Percentiles rank a stretch among this genome's conserved stretches.
Evolutionary conservation across 2,329 filamentous ascomycete genomes (phyloP).

Genomic region (Diaporthe sp.): DNA sequence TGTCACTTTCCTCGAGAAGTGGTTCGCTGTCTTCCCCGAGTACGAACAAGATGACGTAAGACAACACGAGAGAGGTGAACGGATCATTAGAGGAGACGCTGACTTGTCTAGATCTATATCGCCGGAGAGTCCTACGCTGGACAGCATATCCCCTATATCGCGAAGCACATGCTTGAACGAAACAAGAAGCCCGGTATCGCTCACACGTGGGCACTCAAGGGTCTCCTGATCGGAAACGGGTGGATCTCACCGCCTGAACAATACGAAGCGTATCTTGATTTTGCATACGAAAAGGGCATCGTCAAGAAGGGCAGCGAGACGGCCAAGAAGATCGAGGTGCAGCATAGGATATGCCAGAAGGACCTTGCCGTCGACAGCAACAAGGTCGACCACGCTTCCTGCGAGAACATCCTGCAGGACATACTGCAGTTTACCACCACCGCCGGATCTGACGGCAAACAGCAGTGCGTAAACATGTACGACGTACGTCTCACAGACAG

Average conservation of each 20-base stretch:
- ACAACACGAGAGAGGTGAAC: conserved; percentile 36
- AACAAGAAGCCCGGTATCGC: conserved; percentile 72
- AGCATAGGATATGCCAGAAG: conserved; percentile 76
- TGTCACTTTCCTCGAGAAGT: conserved; percentile 88
- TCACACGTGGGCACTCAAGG: conserved; percentile 80
- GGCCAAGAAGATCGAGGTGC: conserved; percentile 73
- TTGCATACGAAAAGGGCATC: conserved; percentile 80
- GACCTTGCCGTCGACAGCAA: conserved; percentile 63
- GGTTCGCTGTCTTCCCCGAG: conserved; percentile 89
- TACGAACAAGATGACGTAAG: conserved; percentile 92
- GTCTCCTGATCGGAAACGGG: conserved; percentile 93
- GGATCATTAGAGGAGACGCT: background rate
- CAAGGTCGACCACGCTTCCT: conserved; percentile 74
- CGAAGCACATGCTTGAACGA: conserved; percentile 87
- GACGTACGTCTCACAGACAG: conserved; percentile 87
- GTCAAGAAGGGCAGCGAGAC: conserved; percentile 73
- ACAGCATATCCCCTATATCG: conserved; percentile 97
- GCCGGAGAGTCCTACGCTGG: conserved; percentile 97
- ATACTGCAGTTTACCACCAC: conserved; percentile 75
- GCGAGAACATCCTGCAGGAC: conserved; percentile 80
- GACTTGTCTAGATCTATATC: conserved; percentile 79
- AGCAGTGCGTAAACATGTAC: conserved; percentile 92
- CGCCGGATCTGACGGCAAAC: conserved; percentile 56
- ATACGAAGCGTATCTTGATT: conserved; percentile 87
- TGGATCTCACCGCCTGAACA: conserved; percentile 95